Conservation (phyloP, 1,139 yeast species). For the Scheffersomyces illinoinensis region DNA sequence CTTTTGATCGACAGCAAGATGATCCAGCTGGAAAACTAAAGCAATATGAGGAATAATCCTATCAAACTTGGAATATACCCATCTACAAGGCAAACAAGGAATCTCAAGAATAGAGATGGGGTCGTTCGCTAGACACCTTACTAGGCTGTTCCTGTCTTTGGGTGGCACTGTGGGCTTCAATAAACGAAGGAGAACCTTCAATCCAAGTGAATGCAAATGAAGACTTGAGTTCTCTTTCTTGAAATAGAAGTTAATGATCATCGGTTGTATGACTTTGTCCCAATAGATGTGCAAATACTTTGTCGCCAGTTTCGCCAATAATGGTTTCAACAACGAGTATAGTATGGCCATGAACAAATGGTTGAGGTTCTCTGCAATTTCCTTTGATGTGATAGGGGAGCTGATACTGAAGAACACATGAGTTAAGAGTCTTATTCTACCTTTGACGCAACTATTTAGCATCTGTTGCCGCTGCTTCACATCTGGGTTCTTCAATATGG, state of each 20-base stretch:
- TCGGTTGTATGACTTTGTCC: conserved; percentile 40
- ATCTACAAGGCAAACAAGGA: conserved; percentile 31
- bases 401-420: conserved; percentile 29
- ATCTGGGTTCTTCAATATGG: conserved; percentile 10
- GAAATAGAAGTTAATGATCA: conserved; percentile 35
- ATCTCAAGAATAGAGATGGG: conserved; percentile 30
- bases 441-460: conserved; percentile 21
- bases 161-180: conserved; percentile 20
- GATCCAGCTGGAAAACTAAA: conserved; percentile 24
- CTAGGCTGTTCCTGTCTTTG: conserved; percentile 23
- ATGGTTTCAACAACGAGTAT: conserved; percentile 32
- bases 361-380: conserved; percentile 32
- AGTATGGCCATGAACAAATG: conserved; percentile 31
- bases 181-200: conserved; percentile 22
- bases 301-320: conserved; percentile 16
- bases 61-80: conserved; percentile 36
- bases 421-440: conserved; percentile 29
- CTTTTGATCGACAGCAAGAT: conserved; percentile 26
- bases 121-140: conserved; percentile 37
- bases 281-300: conserved; percentile 36
- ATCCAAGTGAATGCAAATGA: conserved; percentile 29
- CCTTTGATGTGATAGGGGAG: conserved; percentile 21
- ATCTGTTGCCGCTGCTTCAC: conserved; percentile 15
- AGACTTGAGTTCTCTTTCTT: conserved; percentile 22
- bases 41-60: conserved; percentile 28